Evolutionary conservation across 176 grass and related monocot genomes (phyloP).

Genomic region (Avena atlantica): DNA sequence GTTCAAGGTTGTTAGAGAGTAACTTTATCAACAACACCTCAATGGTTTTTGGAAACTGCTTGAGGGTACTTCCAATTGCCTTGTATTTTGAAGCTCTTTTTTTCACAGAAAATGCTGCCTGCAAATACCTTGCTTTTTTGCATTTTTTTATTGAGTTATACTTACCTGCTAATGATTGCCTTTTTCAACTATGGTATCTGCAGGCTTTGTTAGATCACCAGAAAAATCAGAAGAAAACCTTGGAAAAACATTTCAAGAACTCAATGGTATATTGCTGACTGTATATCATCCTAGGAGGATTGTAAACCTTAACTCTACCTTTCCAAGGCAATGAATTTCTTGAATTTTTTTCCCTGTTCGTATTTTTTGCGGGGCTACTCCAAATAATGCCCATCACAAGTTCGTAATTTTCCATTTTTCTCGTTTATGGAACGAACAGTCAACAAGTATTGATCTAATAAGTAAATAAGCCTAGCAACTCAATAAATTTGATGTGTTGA

Average conservation of each 20-base stretch:
- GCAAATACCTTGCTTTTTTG: not conserved
- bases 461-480: not conserved
- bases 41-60: constrained; percentile 85
- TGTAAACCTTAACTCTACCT: too few species aligned
- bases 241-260: constrained; percentile 88
- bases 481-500: not conserved
- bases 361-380: constrained; percentile 6
- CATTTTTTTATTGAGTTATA: not conserved
- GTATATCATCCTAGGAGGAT: not conserved
- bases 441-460: constrained; percentile 4
- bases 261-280: constrained; percentile 68
- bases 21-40: constrained; percentile 97
- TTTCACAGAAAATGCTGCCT: not conserved
- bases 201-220: constrained; percentile 87
- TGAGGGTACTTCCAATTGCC: constrained; percentile 64
- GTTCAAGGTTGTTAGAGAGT: constrained; percentile 78
- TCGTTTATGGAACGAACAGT: not conserved
- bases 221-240: constrained; percentile 78
- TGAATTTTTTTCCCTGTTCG: too few species aligned
- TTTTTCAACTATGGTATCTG: constrained; percentile 42
- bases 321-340: too few species aligned
- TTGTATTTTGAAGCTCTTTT: constrained; percentile 36
- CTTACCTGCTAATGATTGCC: not conserved
- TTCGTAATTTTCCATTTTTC: not conserved
- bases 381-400: not conserved